phyloP scores from a whole-genome alignment of 306 rosid genomes.

The Quercus agrifolia region DNA sequence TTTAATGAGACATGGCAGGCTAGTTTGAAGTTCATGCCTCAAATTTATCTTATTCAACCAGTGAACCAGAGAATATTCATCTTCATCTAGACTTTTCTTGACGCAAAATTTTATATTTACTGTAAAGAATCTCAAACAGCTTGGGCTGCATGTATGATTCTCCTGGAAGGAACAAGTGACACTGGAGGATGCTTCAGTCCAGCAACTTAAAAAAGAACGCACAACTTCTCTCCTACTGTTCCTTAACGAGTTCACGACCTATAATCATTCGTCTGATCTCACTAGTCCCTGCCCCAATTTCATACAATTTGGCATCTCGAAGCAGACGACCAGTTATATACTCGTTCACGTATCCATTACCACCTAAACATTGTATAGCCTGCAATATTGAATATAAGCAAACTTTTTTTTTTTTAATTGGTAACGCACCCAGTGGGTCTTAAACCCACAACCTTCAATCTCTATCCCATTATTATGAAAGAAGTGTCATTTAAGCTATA shows the following conservation, averaged over 20 bases:
- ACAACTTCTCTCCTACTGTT: conserved; percentile 33
- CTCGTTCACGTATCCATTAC: conserved; percentile 95
- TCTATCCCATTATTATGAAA: too few relatives aligned
- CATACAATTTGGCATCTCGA: conserved; percentile 82
- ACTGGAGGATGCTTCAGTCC: neutral
- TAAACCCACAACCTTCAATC: too few relatives aligned
- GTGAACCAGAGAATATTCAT: neutral
- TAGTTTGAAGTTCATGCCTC: neutral
- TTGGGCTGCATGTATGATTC: neutral
- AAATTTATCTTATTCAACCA: neutral
- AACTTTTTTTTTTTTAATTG: neutral
- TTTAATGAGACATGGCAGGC: neutral
- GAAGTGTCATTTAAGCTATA: too few relatives aligned
- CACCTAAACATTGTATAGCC: conserved; percentile 94
- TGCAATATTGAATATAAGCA: conserved; percentile 30
- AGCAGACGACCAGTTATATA: conserved; percentile 82
- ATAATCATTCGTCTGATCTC: conserved; percentile 93
- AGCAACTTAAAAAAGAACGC: neutral
- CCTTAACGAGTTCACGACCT: conserved; percentile 85
- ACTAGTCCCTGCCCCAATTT: conserved; percentile 91
- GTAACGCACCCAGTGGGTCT: too few relatives aligned
- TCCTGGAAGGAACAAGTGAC: neutral
- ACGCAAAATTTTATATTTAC: neutral
- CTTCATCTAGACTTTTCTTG: neutral
- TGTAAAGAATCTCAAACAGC: neutral